Percentiles rank a stretch among this genome's conserved stretches.
Conservation (phyloP, 768 basidiomycete species). For the Xanthoconium stramineum region DNA sequence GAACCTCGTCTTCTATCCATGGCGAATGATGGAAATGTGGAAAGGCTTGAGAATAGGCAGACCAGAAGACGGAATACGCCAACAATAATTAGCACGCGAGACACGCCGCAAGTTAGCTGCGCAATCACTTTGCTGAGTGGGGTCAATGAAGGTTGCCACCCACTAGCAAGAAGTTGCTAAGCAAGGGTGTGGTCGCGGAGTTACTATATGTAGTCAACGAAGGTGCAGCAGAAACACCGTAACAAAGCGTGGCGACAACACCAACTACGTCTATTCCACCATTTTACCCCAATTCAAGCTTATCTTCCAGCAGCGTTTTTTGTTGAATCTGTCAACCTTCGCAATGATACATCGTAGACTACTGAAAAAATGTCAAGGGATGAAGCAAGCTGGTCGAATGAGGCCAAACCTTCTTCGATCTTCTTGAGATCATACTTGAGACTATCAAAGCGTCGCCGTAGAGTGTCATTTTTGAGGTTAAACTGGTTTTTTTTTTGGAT, state of each 20-base stretch:
- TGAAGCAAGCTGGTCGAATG: neutral
- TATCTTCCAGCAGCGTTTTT: conserved; percentile 1
- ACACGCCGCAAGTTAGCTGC: neutral
- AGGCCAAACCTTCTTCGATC: conserved; percentile 71
- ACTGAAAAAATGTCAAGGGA: conserved; percentile 41
- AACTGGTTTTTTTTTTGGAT: conserved; percentile 42
- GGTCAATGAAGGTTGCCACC: neutral
- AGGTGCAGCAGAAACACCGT: too few species aligned
- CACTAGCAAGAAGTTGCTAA: neutral
- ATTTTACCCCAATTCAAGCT: neutral
- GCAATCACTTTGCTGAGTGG: conserved; percentile 6
- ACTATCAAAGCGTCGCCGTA: conserved; percentile 76
- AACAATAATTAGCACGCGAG: conserved; percentile 8
- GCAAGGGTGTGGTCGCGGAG: conserved; percentile 17
- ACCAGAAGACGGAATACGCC: neutral
- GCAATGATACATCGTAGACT: conserved; percentile 80
- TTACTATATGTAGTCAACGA: conserved; percentile 1
- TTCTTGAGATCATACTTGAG: conserved; percentile 87
- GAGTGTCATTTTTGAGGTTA: conserved; percentile 75
- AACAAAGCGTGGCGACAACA: neutral
- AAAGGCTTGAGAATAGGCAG: neutral
- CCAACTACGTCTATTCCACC: neutral
- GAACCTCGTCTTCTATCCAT: conserved; percentile 70
- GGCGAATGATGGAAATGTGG: neutral
- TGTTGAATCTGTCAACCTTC: conserved; percentile 49